phyloP scores from a whole-genome alignment of 805 yeast species.

The Ogataea dorogensis region DNA sequence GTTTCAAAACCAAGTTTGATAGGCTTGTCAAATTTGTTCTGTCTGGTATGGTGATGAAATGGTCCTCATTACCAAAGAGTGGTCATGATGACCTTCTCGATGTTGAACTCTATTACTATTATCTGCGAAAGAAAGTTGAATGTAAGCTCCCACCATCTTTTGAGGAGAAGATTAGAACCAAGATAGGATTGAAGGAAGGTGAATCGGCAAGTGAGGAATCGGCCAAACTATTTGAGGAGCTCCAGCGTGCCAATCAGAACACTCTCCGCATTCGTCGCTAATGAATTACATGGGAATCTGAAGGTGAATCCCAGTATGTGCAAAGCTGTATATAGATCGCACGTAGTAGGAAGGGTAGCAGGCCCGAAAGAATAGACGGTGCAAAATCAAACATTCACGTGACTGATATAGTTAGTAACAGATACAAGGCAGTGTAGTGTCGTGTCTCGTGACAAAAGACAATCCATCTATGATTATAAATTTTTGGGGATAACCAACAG shows the following conservation, averaged over 20 bases:
- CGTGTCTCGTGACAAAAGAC: slow-evolving; percentile 7
- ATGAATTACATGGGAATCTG: too few species aligned
- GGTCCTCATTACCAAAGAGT: slow-evolving; percentile 6
- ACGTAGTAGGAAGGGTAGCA: too few species aligned
- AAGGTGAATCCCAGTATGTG: too few species aligned
- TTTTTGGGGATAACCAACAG: slow-evolving; percentile 5
- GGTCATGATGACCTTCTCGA: neutral
- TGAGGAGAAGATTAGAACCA: neutral
- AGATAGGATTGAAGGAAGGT: neutral
- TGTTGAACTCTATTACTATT: slow-evolving; percentile 2
- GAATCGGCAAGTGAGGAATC: neutral
- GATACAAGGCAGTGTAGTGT: neutral
- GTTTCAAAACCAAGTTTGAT: slow-evolving; percentile 2
- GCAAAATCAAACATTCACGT: too few species aligned
- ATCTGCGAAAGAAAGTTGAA: neutral
- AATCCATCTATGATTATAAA: too few species aligned
- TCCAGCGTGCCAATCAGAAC: neutral
- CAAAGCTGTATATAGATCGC: too few species aligned
- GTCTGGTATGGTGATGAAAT: slow-evolving; percentile 4
- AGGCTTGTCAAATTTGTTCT: slow-evolving; percentile 3
- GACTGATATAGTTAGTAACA: too few species aligned
- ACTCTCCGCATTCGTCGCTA: too few species aligned
- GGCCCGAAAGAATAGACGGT: too few species aligned
- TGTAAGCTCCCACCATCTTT: neutral
- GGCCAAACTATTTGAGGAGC: neutral